Conservation (phyloP, 768 basidiomycete species). For the Tulasnella sp. region DNA sequence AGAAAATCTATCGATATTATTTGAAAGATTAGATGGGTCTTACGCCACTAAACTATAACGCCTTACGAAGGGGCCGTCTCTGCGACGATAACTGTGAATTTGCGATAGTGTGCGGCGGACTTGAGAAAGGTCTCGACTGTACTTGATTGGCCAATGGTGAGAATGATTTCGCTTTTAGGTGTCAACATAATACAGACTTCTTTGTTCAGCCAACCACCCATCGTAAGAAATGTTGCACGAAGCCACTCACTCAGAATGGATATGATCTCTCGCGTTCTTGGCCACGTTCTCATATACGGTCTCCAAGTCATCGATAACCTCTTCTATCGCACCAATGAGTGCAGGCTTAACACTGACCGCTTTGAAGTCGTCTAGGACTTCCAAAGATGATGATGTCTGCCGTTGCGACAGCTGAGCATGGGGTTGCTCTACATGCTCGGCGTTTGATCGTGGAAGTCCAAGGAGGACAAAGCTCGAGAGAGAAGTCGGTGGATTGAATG, state of each 20-base stretch:
- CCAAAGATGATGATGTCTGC: conserved; percentile 22
- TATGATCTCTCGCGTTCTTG: conserved; percentile 89
- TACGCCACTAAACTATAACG: background rate
- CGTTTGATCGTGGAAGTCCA: conserved; percentile 45
- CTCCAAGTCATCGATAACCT: conserved; percentile 91
- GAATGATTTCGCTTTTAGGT: conserved; percentile 70
- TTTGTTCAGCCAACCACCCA: too few relatives aligned
- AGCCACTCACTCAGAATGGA: conserved; percentile 83
- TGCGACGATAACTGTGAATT: conserved; percentile 92
- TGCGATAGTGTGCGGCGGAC: conserved; percentile 76
- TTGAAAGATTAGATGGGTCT: background rate
- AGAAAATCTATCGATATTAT: conserved; percentile 49
- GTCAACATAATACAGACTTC: too few relatives aligned
- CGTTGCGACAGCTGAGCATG: conserved; percentile 16
- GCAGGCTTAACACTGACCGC: conserved; percentile 61
- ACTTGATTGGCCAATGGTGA: conserved; percentile 87
- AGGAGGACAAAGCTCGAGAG: conserved; percentile 76
- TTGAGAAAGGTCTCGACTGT: conserved; percentile 93
- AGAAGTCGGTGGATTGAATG: conserved; percentile 33
- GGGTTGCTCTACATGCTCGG: conserved; percentile 28
- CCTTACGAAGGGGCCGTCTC: conserved; percentile 90
- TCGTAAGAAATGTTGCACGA: background rate
- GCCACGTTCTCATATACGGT: conserved; percentile 92
- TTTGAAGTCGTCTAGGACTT: conserved; percentile 17
- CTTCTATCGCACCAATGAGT: conserved; percentile 93